Percentiles rank a stretch among this genome's conserved stretches.
These are phyloP conservation scores for Penicillium sp. DNA, from an alignment of 2,329 filamentous ascomycete genomes.

Conservation along the genomic window DNA sequence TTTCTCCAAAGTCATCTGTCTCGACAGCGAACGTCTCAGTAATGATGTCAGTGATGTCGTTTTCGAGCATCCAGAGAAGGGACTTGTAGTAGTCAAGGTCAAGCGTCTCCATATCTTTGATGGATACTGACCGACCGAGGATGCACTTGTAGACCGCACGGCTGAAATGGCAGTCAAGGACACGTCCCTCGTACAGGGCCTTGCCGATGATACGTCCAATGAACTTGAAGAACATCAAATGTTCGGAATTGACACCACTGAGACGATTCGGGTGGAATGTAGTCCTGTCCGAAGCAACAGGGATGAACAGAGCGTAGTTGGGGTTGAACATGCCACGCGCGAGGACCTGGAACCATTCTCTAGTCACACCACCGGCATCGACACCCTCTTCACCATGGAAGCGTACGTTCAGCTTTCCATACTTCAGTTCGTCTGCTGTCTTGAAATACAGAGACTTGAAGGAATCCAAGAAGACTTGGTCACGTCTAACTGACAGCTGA, in stretches of 20 bases:
- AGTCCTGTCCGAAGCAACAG: constrained; percentile 91
- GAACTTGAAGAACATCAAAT: constrained; percentile 98
- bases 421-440: constrained; percentile 92
- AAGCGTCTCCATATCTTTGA: constrained; percentile 99
- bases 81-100: constrained; percentile 99
- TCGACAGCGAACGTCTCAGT: constrained; percentile 93
- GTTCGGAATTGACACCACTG: constrained; percentile 88
- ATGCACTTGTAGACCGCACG: constrained; percentile 97
- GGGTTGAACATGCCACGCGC: constrained; percentile 98
- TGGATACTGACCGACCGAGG: constrained; percentile 82
- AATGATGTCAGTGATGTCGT: constrained; percentile 96
- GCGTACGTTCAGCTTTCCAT: constrained; percentile 92
- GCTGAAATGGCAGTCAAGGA: constrained; percentile 97
- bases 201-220: constrained; percentile 98
- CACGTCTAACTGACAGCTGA: constrained; percentile 80
- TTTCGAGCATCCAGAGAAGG: constrained; percentile 94
- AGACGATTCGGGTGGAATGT: constrained; percentile 97
- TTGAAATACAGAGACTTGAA: constrained; percentile 99
- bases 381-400: constrained; percentile 97
- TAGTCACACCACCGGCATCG: constrained; percentile 90
- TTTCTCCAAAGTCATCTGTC: constrained; percentile 86
- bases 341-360: constrained; percentile 98
- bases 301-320: constrained; percentile 91
- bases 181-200: constrained; percentile 86
- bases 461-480: constrained; percentile 96